These are phyloP conservation scores for Huiozyma naganishii DNA, from an alignment of 805 yeast genomes.

Conservation along the genomic window DNA sequence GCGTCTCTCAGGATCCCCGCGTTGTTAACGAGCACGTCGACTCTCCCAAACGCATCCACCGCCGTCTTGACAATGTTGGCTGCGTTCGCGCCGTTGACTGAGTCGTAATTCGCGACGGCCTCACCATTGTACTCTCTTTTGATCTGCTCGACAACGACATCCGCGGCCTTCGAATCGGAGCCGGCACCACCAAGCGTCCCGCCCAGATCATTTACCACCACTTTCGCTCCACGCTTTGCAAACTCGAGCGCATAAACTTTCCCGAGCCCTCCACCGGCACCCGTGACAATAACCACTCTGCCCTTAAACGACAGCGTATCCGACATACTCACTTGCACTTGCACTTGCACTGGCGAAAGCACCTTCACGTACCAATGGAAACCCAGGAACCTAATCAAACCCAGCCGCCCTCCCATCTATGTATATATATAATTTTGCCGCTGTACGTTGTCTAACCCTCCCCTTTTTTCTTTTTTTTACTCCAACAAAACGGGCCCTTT, in stretches of 20 bases:
- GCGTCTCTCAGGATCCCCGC: slow-evolving; percentile 92
- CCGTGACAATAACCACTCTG: slow-evolving; percentile 87
- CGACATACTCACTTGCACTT: too few species aligned
- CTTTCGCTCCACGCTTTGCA: slow-evolving; percentile 87
- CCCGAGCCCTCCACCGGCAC: slow-evolving; percentile 97
- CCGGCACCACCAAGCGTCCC: slow-evolving; percentile 72
- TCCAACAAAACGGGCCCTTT: background rate
- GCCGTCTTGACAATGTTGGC: slow-evolving; percentile 81
- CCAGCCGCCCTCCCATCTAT: background rate
- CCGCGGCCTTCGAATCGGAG: slow-evolving; percentile 66
- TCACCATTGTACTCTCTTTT: slow-evolving; percentile 52
- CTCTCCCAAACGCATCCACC: slow-evolving; percentile 73
- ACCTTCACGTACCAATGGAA: too few species aligned
- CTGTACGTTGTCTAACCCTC: background rate
- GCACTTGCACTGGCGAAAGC: background rate
- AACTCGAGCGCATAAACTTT: slow-evolving; percentile 76
- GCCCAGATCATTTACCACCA: slow-evolving; percentile 90
- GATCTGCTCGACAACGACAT: slow-evolving; percentile 80
- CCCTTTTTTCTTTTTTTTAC: background rate
- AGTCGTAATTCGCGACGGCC: slow-evolving; percentile 92
- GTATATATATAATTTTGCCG: background rate
- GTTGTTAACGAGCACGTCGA: slow-evolving; percentile 81
- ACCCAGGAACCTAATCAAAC: too few species aligned
- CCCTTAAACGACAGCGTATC: slow-evolving; percentile 48
- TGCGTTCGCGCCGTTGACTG: slow-evolving; percentile 63